Base-by-base conservation (phyloP, 257 asterid species). In the Capsicum chinense region DNA sequence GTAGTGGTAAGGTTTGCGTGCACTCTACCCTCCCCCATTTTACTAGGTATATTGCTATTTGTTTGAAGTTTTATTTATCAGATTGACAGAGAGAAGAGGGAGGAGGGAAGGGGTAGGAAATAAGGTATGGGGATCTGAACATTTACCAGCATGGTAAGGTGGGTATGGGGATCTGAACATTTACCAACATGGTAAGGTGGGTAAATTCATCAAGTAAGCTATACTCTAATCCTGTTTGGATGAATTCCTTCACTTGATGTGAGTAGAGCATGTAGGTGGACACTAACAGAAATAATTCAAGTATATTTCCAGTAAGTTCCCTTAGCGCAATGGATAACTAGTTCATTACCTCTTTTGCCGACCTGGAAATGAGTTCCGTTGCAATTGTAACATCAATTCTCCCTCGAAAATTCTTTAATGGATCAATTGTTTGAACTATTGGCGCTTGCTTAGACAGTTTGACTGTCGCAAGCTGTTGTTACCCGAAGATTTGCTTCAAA, bases 201-300 rank as follows among this genome's bases (percentile, higher is more conserved):
- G 80, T 12, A 47, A 47, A 73, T 11, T 73, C 39, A 5, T 47
- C n/a, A n/a, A 3, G 59, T 19, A 19, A 73, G 17, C 15, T 44
- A 70, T 70, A 71, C 79, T 11, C 79, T 44, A 70, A 71, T 71
- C 33, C 56, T 2, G 9, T 42, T 9, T 70, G 7, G 57, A 71
- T 44, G 57, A 44, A 5, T 71, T 71, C 79, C 37, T 44, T 71
- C 37, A 2, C 79, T 71, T 44, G 37, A 44, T 73, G 6, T 48
- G 15, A 47, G 80, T 73, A 14, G 56, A 19, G 42, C 59, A 48
- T 73, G 80, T 73, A 73, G 42, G 60, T 73, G 81, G 81, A 74
- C 13, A 21, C 50, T 50, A 74, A 50, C 4, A 21, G 62, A 50
- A 21, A 74, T 47, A 50, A 50, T 74, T 50, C 21, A 21, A 50